Evolutionary conservation across 139 green algal species (phyloP), one percentile per base, ranked within the genome.

Genomic region (Zygnema cylindricum): DNA sequence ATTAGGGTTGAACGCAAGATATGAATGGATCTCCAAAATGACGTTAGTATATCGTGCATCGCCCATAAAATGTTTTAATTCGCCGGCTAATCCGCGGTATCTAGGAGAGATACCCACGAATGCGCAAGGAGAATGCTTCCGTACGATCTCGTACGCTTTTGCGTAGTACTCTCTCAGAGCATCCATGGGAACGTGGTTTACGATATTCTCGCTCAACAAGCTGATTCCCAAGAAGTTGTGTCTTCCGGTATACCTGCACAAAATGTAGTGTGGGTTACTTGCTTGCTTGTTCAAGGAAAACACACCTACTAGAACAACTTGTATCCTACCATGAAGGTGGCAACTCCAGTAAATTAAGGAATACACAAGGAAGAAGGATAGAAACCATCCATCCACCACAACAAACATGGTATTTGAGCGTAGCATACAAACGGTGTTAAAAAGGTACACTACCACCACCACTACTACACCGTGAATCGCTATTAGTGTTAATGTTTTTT

Each of bases 11-110:
- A 87, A 87, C 49, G 81, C 57, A 42, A 83, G 79, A n/a, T 63
- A 88, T 38, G 79, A 88, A 43, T 88, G 83, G 41, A 84, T 76
- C 42, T 88, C 83, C n/a, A 88, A 25, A 39, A 88, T 1, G 38
- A 88, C 83, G 36, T 88, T 88, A 39, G 40, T 88, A 39, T 35
- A 83, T 49, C 76, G 22, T 22, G 3, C 3, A 21, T 69, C 77
- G 3, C 25, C 7, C 71, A 79, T 84, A 33, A 69, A 84, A 33
- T 42, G 2, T 35, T 84, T 35, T 3, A 84, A 7, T 16, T 84
- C 77, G 77, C 35, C 11, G 25, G 7, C 3, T 21, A 54, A 21
- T 41, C 41, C 82, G 41, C n/a, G 39, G 43, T 81, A 42, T n/a
- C 82, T 49, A 49, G 82, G 43, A 30, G 32, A n/a, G 23, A 87